Evolutionary conservation across 495 filamentous ascomycete species (phyloP), one percentile per base, ranked within the genome.

Genomic region (Aspergillus cristatus): DNA sequence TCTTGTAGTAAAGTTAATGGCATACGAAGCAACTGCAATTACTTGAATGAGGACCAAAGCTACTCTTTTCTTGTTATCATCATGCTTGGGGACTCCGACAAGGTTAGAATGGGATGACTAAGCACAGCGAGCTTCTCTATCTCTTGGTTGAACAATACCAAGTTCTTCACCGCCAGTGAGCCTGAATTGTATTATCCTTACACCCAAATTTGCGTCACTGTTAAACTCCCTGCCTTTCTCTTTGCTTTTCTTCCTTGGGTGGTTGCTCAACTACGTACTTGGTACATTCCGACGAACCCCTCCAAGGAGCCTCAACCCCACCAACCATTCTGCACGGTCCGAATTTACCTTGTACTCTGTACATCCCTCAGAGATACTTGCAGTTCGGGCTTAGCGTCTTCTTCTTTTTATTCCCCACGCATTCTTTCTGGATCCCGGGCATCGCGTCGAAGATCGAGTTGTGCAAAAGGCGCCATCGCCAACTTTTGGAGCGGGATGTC

Each of bases 401-500:
- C 37, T 46, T 33, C 15, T 46, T 44, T 47, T 33, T 42, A 31
- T 34, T 32, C 29, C 34, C 39, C 38, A 18, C 36, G 26, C 35
- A 31, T 29, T 24, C 38, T 7, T 20, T 30, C 17, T 41, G 35
- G 50, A 40, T 15, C 42, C 38, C 28, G 13, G 13, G 28, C 11
- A 24, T 24, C 13, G 28, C 12, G 13, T 14, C 44, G 35, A 51
- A 35, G 38, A 39, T 37, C 36, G 34, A 46, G 43, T 32, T 41
- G 53, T 53, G 48, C 41, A 34, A 39, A 46, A 32, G 49, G 49
- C 52, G 48, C 52, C 35, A 53, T 54, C 53, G 52, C 63, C 56
- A 51, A 45, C 43, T 41, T 47, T 49, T 55, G 48, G 53, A 56
- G 46, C 57, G 57, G 46, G 42, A 81, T 81, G 78, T 75, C 78